phyloP scores from a whole-genome alignment of 768 basidiomycete species.

The Fomitopsis pulvina region DNA sequence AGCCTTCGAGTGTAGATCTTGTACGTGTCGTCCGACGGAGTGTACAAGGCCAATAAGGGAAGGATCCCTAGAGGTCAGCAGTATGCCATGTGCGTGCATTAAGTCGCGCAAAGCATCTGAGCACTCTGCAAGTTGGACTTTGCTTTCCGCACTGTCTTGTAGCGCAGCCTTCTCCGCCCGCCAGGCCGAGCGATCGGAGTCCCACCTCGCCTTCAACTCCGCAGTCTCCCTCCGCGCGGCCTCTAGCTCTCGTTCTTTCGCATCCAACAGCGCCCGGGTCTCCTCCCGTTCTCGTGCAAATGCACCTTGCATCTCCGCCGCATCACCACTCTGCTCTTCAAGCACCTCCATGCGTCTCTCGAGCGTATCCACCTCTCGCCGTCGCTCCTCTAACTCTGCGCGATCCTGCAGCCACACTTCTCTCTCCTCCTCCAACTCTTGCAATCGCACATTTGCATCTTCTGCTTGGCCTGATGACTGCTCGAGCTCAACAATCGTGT shows the following conservation, averaged over 20 bases:
- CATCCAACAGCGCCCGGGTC: conserved; percentile 29
- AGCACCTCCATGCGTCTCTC: conserved; percentile 36
- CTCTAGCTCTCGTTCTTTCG: conserved; percentile 33
- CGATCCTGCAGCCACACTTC: conserved; percentile 45
- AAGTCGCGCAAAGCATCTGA: conserved; percentile 41
- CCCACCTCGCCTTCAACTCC: conserved; percentile 34
- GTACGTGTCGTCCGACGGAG: conserved; percentile 23
- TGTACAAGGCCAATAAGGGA: conserved; percentile 20
- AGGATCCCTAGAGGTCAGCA: conserved; percentile 31
- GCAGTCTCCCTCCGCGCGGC: conserved; percentile 32
- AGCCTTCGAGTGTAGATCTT: conserved; percentile 16
- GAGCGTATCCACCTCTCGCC: conserved; percentile 28
- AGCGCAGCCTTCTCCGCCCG: conserved; percentile 41
- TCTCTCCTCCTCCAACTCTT: conserved; percentile 41
- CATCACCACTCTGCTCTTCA: conserved; percentile 36
- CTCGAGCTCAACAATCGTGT: conserved; percentile 53
- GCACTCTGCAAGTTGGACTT: conserved; percentile 41
- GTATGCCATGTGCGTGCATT: conserved; percentile 51
- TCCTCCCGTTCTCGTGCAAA: conserved; percentile 30
- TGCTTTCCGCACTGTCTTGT: conserved; percentile 29
- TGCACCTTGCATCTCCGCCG: conserved; percentile 33
- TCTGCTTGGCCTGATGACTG: conserved; percentile 46
- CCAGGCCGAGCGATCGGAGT: conserved; percentile 43
- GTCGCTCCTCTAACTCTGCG: conserved; percentile 31
- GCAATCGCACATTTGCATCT: conserved; percentile 31